Conservation (phyloP, 495 filamentous ascomycete genomes). For the Tuber umbilicatum region DNA sequence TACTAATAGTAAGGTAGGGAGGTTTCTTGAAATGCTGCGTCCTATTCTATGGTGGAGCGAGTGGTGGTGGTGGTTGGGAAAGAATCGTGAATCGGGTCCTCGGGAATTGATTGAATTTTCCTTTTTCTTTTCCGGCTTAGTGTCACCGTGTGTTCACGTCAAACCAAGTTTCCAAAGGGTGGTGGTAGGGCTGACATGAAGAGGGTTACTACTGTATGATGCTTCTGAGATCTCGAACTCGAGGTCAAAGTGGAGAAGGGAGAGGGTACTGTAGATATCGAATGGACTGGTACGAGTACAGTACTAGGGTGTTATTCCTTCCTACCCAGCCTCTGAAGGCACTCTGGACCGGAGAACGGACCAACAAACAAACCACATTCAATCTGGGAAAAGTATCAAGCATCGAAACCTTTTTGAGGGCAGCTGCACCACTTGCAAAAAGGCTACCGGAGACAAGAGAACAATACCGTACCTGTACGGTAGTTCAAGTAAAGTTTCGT, state of each 20-base stretch:
- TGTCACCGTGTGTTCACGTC: background rate
- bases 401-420: background rate
- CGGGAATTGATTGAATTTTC: background rate
- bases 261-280: background rate
- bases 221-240: background rate
- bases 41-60: background rate
- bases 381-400: background rate
- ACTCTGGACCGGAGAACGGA: background rate
- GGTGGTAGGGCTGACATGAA: background rate
- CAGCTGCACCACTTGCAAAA: background rate
- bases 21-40: background rate
- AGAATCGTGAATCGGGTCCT: background rate
- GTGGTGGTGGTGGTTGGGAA: background rate
- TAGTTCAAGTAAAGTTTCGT: background rate
- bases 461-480: background rate
- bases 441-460: background rate
- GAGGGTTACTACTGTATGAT: background rate
- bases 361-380: background rate
- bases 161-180: background rate
- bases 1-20: background rate
- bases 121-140: background rate
- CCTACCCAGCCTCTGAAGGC: background rate
- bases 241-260: background rate
- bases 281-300: too few species aligned
- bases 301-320: background rate